phyloP scores from a whole-genome alignment of 2,329 filamentous ascomycete species.

The Tolypocladium tropicale region DNA sequence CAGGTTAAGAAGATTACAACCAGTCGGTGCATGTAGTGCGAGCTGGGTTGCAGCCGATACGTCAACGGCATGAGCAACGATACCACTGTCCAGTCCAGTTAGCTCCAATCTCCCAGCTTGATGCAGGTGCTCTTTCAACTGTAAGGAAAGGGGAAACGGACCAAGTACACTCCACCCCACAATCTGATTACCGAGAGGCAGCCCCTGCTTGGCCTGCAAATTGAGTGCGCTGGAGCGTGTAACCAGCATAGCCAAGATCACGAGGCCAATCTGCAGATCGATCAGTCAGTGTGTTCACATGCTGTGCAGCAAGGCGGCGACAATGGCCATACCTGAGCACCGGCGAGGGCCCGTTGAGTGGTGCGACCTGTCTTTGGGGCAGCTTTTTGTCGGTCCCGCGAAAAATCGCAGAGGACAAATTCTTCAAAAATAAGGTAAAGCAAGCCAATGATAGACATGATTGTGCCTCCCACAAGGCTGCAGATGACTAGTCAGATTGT shows the following conservation, averaged over 20 bases:
- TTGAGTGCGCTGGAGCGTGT: conserved; percentile 80
- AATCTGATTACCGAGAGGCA: conserved; percentile 80
- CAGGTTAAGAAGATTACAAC: conserved; percentile 87
- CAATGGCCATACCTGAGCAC: conserved; percentile 47
- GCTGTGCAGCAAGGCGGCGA: background rate
- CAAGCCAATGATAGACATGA: conserved; percentile 70
- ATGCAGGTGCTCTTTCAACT: background rate
- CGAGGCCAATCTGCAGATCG: conserved; percentile 53
- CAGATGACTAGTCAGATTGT: conserved; percentile 6
- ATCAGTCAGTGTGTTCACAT: conserved; percentile 4
- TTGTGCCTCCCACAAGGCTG: conserved; percentile 61
- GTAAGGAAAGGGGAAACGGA: conserved; percentile 27
- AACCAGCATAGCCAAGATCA: conserved; percentile 72
- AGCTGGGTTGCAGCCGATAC: conserved; percentile 72
- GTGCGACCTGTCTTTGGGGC: conserved; percentile 20
- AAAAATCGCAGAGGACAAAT: conserved; percentile 36
- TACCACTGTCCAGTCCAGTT: conserved; percentile 35
- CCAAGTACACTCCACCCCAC: conserved; percentile 74
- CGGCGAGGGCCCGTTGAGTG: conserved; percentile 50
- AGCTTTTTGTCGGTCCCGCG: conserved; percentile 9
- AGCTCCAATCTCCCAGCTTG: background rate
- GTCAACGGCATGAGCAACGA: conserved; percentile 72
- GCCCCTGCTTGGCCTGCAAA: conserved; percentile 71
- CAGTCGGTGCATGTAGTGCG: conserved; percentile 81
- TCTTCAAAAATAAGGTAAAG: conserved; percentile 76